These are phyloP conservation scores for Cladosporium oxysporum DNA, from an alignment of 2,329 filamentous ascomycete species.

Conservation along the genomic window DNA sequence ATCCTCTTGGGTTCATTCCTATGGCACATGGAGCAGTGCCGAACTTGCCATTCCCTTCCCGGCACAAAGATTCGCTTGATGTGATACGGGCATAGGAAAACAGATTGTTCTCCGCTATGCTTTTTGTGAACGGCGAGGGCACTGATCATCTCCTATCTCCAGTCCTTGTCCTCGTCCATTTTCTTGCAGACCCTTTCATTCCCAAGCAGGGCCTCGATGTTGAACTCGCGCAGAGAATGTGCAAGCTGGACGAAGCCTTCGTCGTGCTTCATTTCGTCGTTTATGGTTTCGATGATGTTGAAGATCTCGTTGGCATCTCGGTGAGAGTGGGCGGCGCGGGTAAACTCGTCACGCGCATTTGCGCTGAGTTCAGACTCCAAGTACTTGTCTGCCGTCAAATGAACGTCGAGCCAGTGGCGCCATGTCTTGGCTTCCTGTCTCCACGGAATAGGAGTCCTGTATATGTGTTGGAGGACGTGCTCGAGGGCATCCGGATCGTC, in stretches of 20 bases:
- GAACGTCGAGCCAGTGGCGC: background rate
- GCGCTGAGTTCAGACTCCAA: background rate
- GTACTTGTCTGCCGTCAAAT: background rate
- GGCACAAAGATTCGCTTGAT: background rate
- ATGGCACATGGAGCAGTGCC: background rate
- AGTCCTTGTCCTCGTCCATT: background rate
- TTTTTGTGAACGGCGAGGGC: background rate
- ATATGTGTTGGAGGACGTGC: no score
- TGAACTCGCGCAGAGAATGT: background rate
- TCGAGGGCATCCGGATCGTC: no score
- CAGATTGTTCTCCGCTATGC: background rate
- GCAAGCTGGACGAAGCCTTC: background rate
- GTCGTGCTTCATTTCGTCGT: background rate
- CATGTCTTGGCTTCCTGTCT: background rate
- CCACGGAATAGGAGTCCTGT: no score
- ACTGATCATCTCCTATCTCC: background rate
- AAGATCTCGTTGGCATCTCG: background rate
- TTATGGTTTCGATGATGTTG: background rate
- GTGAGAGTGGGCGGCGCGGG: background rate
- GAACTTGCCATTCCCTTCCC: background rate
- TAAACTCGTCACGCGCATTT: background rate
- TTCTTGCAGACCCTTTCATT: background rate
- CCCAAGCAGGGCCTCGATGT: background rate
- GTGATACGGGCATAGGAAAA: background rate
- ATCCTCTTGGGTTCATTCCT: background rate